Percentiles rank a stretch among this genome's conserved stretches.
Evolutionary conservation across 2,329 filamentous ascomycete genomes (phyloP).

Genomic region (Ceratocystis destructans): DNA sequence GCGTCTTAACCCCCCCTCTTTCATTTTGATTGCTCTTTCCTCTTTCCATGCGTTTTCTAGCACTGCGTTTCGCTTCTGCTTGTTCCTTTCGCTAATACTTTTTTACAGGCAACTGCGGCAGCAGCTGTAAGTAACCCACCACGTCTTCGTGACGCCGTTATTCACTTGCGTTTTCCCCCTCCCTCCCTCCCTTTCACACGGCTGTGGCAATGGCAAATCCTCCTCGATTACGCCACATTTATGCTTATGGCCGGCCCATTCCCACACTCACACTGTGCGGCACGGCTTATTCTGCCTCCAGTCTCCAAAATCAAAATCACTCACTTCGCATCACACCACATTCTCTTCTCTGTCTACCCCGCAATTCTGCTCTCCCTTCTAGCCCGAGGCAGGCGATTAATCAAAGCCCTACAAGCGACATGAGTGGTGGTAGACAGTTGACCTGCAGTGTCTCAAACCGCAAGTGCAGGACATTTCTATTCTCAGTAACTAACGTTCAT

Average conservation of each 20-base stretch:
- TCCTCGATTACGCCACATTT: too few relatives aligned
- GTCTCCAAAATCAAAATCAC: not conserved
- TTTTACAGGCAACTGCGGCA: conserved; percentile 15
- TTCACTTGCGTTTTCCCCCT: not conserved
- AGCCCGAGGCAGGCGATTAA: not conserved
- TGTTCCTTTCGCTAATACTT: conserved; percentile 2
- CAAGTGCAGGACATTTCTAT: not conserved
- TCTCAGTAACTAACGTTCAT: not conserved
- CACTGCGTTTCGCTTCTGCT: not conserved
- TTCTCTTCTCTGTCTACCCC: not conserved
- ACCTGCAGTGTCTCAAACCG: too few relatives aligned
- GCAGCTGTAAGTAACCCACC: conserved; percentile 11
- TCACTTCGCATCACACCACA: not conserved
- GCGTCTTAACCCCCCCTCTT: not conserved
- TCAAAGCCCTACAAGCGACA: not conserved
- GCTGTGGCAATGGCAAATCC: too few relatives aligned
- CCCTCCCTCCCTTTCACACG: not conserved
- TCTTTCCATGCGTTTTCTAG: not conserved
- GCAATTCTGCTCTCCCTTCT: conserved; percentile 5
- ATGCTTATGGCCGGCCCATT: too few relatives aligned
- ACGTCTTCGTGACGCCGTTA: not conserved
- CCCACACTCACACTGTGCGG: not conserved
- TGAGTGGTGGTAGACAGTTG: too few relatives aligned
- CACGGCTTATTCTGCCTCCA: not conserved
- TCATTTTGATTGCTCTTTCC: not conserved